Evolutionary conservation across 768 basidiomycete species (phyloP), one percentile per base, ranked within the genome.

Genomic region (Pholiota microspora): DNA sequence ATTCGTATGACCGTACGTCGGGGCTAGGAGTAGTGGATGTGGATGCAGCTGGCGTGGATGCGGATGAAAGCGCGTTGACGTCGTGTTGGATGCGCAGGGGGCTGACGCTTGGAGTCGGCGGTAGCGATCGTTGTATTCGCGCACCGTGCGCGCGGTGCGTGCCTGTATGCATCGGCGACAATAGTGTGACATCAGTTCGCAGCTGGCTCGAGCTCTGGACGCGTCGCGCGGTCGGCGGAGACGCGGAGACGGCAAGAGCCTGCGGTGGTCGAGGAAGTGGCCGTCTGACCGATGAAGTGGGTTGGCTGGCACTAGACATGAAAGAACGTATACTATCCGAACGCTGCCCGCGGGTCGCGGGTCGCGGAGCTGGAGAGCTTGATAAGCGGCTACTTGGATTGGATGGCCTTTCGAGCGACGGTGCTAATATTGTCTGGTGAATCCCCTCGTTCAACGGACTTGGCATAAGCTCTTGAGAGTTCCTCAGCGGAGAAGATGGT

Each of bases 81-180:
- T 55, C 27, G 51, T 34, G 12, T 32, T 48, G 57, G 44, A 25
- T 18, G 5, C 16, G 25, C 3, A 25, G 24, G 1, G 49, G 57
- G 47, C 46, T 53, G 46, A 47, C 49, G 31, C 45, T 47, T 6
- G 78, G 77, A 12, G 78, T 76, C 0, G 69, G 73, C 23, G 79
- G 79, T 2, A 80, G 59, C 21, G 70, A 71, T 49, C 78, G 74
- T 36, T 63, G 64, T 4, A 58, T 50, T n/a, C 61, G 60, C 29
- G 29, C 29, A n/a, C 59, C 45, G 18, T 51, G 52, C 24, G 50
- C 29, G 29, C 29, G 45, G 23, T 36, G 35, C 21, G 38, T 46
- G 10, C 25, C 12, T 51, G 40, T 28, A 25, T 49, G 50, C 13
- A 18, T 16, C 3, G 18, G 51, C 21, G 24, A 53, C 13, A 18